These are phyloP conservation scores for Beauveria asiatica DNA, from an alignment of 2,329 filamentous ascomycete genomes.

Conservation along the genomic window DNA sequence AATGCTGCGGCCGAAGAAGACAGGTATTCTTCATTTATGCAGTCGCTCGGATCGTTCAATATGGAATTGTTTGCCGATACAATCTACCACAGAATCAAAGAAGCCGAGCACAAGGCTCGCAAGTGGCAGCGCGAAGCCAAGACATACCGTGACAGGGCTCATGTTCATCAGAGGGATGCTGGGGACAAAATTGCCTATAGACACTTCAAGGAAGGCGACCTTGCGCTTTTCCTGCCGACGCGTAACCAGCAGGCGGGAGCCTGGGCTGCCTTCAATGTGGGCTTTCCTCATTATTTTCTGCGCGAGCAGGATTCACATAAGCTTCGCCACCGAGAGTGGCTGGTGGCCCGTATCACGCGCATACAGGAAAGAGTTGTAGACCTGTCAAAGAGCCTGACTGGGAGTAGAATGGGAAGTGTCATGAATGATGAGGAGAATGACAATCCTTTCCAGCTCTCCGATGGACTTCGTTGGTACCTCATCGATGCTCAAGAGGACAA, in stretches of 20 bases:
- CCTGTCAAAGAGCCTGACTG: constrained; percentile 64
- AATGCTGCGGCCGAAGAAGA: constrained; percentile 58
- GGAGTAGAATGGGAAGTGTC: constrained; percentile 39
- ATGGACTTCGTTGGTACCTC: constrained; percentile 92
- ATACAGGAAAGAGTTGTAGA: constrained; percentile 92
- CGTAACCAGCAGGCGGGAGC: constrained; percentile 89
- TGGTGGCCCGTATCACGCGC: constrained; percentile 87
- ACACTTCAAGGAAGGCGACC: constrained; percentile 91
- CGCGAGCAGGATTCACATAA: constrained; percentile 87
- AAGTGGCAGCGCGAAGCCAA: constrained; percentile 89
- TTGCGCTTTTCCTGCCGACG: constrained; percentile 89
- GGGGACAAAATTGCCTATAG: constrained; percentile 95
- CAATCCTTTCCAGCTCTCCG: constrained; percentile 93
- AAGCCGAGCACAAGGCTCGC: constrained; percentile 84
- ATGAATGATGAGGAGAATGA: constrained; percentile 68
- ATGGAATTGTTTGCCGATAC: constrained; percentile 77
- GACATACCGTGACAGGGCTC: constrained; percentile 78
- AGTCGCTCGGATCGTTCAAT: constrained; percentile 68
- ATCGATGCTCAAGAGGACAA: constrained; percentile 93
- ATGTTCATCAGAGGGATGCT: constrained; percentile 70
- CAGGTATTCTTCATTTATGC: constrained; percentile 68
- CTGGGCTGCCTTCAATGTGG: constrained; percentile 98
- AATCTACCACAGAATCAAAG: constrained; percentile 81
- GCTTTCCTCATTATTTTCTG: constrained; percentile 93
- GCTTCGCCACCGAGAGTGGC: constrained; percentile 79